Evolutionary conservation across 2,329 filamentous ascomycete species (phyloP), one percentile per base, ranked within the genome.

Genomic region (Colletotrichum aenigma): DNA sequence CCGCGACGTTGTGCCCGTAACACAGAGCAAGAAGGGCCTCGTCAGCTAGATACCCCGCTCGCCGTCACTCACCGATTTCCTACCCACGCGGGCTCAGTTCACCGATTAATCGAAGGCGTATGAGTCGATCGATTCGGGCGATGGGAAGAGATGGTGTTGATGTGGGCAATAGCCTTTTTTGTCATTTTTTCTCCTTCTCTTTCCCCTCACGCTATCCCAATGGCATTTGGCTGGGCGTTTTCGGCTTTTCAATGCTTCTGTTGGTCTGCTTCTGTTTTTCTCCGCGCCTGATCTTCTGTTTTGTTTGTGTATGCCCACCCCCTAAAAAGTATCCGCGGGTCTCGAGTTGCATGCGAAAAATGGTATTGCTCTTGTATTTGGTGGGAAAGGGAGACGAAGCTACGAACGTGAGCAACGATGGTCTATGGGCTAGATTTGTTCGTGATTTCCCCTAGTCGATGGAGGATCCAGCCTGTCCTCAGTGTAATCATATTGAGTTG

Each of bases 11-110:
- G 71, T 18, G 71, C 67, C 71, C 60, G 28, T 56, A 36, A 60
- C 30, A 21, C 18, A 86, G 85, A 83, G 82, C 73, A 86, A 86
- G 84, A 86, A 86, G 80, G 85, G 85, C 28, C 82, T 86, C 68
- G 83, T 86, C 70, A 81, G 75, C 79, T 85, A 83, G 78, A 55
- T 68, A 56, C 56, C 21, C 58, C 36, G 18, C 52, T 32, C 36
- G 43, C 52, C 62, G 56, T 32, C 36, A 48, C 60, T 60, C 52
- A 43, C 67, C 66, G 34, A 70, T 52, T 36, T 48, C 21, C 43
- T 58, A 24, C 43, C n/a, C 30, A 30, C 58, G 43, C 70, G 62
- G 36, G 64, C 32, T 34, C 43, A 36, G 64, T 71, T 66, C 56
- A 34, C 32, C 43, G 43, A 62, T 28, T 30, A 55, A 66, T 65